Percentiles rank a stretch among this genome's conserved stretches.
phyloP scores from a whole-genome alignment of 768 basidiomycete species.

The Suillus alpinus region DNA sequence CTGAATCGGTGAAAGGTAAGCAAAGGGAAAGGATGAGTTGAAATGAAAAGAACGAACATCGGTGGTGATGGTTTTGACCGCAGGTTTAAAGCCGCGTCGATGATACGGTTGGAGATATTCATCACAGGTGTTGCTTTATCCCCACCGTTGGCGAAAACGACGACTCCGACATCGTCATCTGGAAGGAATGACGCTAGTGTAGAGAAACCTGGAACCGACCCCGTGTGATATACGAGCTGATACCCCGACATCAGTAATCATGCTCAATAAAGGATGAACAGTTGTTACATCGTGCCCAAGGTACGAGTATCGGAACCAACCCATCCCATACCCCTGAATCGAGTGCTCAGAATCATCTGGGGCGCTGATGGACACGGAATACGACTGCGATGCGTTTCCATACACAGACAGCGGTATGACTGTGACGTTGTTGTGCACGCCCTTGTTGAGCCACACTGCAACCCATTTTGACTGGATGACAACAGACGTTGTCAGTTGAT shows the following conservation, averaged over 20 bases:
- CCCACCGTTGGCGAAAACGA: conserved; percentile 32
- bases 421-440: conserved; percentile 27
- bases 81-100: conserved; percentile 22
- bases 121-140: conserved; percentile 13
- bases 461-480: conserved; percentile 39
- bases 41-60: conserved; percentile 7
- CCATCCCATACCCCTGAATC: conserved; percentile 38
- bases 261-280: not conserved
- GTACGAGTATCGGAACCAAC: conserved; percentile 40
- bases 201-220: conserved; percentile 34
- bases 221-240: conserved; percentile 35
- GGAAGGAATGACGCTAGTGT: conserved; percentile 34
- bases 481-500: not conserved
- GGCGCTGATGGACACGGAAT: conserved; percentile 19
- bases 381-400: conserved; percentile 29
- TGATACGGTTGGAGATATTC: conserved; percentile 14
- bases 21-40: not conserved
- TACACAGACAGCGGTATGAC: conserved; percentile 33
- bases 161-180: conserved; percentile 33
- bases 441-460: conserved; percentile 31
- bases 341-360: conserved; percentile 20
- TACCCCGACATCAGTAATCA: not conserved
- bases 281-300: conserved; percentile 38
- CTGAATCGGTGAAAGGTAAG: not conserved
- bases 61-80: not conserved